A percentile compares a stretch with the other conserved stretches of the same genome.
These are phyloP conservation scores for Mycena filopes DNA, from an alignment of 768 basidiomycete species.

Conservation along the genomic window DNA sequence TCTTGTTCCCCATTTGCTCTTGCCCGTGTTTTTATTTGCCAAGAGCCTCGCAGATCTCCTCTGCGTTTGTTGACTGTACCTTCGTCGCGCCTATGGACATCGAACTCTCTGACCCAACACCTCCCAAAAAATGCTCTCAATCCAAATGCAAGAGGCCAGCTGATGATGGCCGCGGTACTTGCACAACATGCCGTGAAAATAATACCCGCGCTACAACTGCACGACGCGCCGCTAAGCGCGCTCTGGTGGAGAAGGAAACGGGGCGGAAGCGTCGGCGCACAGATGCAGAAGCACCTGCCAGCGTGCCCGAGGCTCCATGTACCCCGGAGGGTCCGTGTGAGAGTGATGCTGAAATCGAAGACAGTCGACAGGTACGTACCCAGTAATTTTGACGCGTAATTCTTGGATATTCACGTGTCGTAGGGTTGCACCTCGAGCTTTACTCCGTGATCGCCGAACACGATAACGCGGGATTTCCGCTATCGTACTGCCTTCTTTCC, in stretches of 20 bases:
- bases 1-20: too few species aligned
- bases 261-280: background rate
- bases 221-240: background rate
- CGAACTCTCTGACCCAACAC: background rate
- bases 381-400: background rate
- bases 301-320: too few species aligned
- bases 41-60: background rate
- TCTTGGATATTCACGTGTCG: too few species aligned
- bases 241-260: background rate
- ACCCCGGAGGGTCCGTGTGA: background rate
- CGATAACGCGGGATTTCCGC: too few species aligned
- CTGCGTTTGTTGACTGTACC: background rate
- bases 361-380: background rate
- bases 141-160: background rate
- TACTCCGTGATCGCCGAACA: constrained; percentile 37
- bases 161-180: background rate
- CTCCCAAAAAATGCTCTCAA: background rate
- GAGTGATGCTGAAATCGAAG: background rate
- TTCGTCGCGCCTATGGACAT: background rate
- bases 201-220: background rate
- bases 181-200: background rate
- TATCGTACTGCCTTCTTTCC: constrained; percentile 38
- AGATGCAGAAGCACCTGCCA: background rate
- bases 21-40: too few species aligned
- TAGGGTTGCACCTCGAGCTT: constrained; percentile 35